Percentiles rank a stretch among this genome's conserved stretches.
Conservation (phyloP, 2,329 filamentous ascomycete genomes). For the Pseudogymnoascus sp. region DNA sequence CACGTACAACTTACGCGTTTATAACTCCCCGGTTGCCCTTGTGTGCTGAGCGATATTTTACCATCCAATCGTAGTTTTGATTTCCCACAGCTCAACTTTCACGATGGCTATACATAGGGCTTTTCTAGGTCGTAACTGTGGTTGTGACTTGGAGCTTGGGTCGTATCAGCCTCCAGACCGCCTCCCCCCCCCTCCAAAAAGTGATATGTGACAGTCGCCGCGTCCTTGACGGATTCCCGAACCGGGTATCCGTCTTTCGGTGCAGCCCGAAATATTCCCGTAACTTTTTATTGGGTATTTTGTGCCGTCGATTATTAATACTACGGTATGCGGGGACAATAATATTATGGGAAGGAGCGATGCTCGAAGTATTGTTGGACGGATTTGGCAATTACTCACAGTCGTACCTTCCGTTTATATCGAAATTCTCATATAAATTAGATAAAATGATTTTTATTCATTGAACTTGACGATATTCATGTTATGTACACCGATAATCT, state of each 20-base stretch:
- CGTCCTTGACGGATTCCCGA: not conserved
- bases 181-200: not conserved
- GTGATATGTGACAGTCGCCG: not conserved
- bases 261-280: not conserved
- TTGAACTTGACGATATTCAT: not conserved
- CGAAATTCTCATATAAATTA: not conserved
- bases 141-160: not conserved
- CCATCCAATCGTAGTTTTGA: conserved; percentile 1
- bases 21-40: not conserved
- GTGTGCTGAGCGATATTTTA: not conserved
- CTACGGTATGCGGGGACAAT: not conserved
- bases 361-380: not conserved
- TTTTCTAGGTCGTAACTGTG: not conserved
- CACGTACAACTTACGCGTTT: not conserved
- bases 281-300: not conserved
- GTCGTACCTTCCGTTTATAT: conserved; percentile 1
- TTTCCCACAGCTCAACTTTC: not conserved
- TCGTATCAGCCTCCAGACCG: not conserved
- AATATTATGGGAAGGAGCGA: not conserved
- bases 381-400: not conserved
- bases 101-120: not conserved
- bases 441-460: not conserved
- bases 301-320: not conserved
- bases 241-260: not conserved
- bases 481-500: not conserved